Evolutionary conservation across 1,284 basidiomycete species (phyloP).

Genomic region (Anthracocystis walkeri): DNA sequence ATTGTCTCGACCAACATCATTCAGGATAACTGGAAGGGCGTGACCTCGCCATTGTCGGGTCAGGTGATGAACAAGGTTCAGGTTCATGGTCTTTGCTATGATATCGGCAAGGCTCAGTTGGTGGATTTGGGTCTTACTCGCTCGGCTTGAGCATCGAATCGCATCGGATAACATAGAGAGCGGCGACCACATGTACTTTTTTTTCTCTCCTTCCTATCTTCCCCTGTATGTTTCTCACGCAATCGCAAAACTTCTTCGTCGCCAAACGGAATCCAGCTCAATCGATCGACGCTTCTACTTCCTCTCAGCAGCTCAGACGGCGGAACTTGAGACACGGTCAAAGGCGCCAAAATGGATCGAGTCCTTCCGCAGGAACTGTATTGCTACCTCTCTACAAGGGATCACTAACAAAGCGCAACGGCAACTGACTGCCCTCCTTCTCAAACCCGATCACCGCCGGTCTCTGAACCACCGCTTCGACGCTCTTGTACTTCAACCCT

Average conservation of each 20-base stretch:
- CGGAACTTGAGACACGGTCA: background rate
- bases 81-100: slow-evolving; percentile 62
- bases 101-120: slow-evolving; percentile 60
- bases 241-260: slow-evolving; percentile 4
- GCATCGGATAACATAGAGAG: slow-evolving; percentile 13
- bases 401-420: slow-evolving; percentile 36
- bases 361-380: background rate
- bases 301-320: background rate
- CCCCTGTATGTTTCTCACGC: background rate
- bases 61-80: slow-evolving; percentile 64
- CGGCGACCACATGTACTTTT: slow-evolving; percentile 10
- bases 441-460: slow-evolving; percentile 46
- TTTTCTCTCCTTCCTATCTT: slow-evolving; percentile 1
- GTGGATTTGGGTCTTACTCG: slow-evolving; percentile 37
- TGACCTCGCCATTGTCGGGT: slow-evolving; percentile 70
- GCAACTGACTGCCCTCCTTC: slow-evolving; percentile 50
- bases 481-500: slow-evolving; percentile 48
- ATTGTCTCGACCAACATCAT: slow-evolving; percentile 78
- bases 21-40: slow-evolving; percentile 79
- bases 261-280: background rate
- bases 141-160: slow-evolving; percentile 11
- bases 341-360: background rate
- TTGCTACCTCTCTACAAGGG: slow-evolving; percentile 17
- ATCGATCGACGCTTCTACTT: background rate
- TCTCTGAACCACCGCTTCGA: slow-evolving; percentile 51